These are phyloP conservation scores for Akanthomyces uredinophilus DNA, from an alignment of 2,329 filamentous ascomycete genomes.

Conservation along the genomic window DNA sequence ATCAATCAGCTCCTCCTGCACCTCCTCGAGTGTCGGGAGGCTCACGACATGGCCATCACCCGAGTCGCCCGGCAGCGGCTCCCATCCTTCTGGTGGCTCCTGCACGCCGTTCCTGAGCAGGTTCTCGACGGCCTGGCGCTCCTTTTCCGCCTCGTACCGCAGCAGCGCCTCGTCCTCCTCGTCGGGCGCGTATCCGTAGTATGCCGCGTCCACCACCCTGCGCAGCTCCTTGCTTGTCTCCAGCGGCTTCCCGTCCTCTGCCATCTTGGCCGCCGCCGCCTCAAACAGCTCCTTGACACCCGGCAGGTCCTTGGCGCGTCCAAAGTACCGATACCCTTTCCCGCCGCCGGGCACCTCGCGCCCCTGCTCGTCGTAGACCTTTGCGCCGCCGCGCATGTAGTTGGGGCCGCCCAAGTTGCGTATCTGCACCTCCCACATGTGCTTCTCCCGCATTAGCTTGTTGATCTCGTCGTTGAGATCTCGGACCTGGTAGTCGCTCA, in stretches of 20 bases:
- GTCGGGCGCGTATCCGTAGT: slow-evolving; percentile 91
- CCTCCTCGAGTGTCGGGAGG: slow-evolving; percentile 80
- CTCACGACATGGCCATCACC: slow-evolving; percentile 81
- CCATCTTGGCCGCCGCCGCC: slow-evolving; percentile 56
- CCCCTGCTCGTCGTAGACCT: slow-evolving; percentile 69
- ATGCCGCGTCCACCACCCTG: slow-evolving; percentile 81
- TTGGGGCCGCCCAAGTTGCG: slow-evolving; percentile 93
- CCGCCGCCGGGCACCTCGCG: slow-evolving; percentile 68
- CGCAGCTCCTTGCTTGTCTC: slow-evolving; percentile 66
- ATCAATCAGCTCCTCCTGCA: slow-evolving; percentile 90
- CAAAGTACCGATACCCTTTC: slow-evolving; percentile 93
- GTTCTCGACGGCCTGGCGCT: slow-evolving; percentile 71
- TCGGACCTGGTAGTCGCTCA: slow-evolving; percentile 96
- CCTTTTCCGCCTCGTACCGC: slow-evolving; percentile 76
- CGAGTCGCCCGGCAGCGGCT: slow-evolving; percentile 77
- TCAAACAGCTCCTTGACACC: slow-evolving; percentile 97
- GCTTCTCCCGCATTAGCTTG: slow-evolving; percentile 97
- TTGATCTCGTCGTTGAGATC: slow-evolving; percentile 99
- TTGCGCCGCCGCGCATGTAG: slow-evolving; percentile 74
- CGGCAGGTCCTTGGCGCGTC: slow-evolving; percentile 79
- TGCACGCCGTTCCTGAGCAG: slow-evolving; percentile 54
- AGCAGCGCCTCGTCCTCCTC: slow-evolving; percentile 83
- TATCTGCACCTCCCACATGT: slow-evolving; percentile 98
- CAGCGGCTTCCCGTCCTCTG: slow-evolving; percentile 53
- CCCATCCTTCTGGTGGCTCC: slow-evolving; percentile 66